A percentile compares a stretch with the other conserved stretches of the same genome.
Evolutionary conservation across 2,329 filamentous ascomycete genomes (phyloP).

Genomic region (Chaetomium olivaceum): DNA sequence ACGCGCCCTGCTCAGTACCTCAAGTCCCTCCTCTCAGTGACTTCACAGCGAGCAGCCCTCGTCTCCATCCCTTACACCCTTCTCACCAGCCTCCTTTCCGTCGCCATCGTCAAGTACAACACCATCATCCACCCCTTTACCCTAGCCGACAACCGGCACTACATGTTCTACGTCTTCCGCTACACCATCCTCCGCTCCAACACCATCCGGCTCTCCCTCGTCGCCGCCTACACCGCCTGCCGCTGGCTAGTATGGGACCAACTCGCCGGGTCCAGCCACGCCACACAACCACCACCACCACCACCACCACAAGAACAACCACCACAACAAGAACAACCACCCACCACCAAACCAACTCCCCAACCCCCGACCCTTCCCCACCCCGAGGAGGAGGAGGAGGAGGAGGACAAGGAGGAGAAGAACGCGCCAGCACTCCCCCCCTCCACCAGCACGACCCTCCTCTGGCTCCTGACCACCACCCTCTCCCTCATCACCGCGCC

Average conservation of each 20-base stretch:
- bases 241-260: constrained; percentile 64
- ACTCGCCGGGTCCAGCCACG: constrained; percentile 2
- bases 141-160: constrained; percentile 93
- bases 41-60: constrained; percentile 19
- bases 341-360: neutral
- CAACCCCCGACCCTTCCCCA: no score
- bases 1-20: neutral
- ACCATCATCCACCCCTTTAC: constrained; percentile 96
- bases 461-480: constrained; percentile 67
- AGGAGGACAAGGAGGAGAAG: no score
- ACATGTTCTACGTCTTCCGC: constrained; percentile 95
- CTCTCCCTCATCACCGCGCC: constrained; percentile 85
- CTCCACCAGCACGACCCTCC: constrained; percentile 53
- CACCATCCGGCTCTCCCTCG: constrained; percentile 65
- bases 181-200: constrained; percentile 70
- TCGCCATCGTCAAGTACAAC: constrained; percentile 69
- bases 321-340: neutral
- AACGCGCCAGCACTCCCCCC: constrained; percentile 31
- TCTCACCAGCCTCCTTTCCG: constrained; percentile 41
- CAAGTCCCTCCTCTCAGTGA: neutral
- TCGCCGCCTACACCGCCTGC: constrained; percentile 69
- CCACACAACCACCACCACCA: neutral
- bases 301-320: neutral
- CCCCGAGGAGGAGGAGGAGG: no score
- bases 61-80: constrained; percentile 41